A percentile compares a stretch with the other conserved stretches of the same genome.
phyloP scores from a whole-genome alignment of 2,329 filamentous ascomycete genomes.

The Fusarium mexicanum region DNA sequence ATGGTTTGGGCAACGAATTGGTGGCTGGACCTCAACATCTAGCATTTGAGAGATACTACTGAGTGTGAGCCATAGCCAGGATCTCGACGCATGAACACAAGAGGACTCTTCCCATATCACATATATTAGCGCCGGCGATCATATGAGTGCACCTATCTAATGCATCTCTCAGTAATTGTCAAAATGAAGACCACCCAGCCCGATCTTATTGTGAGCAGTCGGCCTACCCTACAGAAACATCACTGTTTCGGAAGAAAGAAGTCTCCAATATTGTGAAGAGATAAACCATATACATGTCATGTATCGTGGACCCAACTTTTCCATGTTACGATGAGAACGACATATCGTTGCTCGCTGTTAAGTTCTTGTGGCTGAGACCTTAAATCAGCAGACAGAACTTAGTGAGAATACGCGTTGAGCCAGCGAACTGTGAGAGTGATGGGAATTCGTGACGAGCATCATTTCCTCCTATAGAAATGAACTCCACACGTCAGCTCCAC shows the following conservation, averaged over 20 bases:
- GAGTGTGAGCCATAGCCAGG: too few relatives aligned
- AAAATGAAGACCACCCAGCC: neutral
- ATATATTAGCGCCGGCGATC: too few relatives aligned
- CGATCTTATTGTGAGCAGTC: too few relatives aligned
- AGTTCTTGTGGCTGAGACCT: too few relatives aligned
- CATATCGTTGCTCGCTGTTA: neutral
- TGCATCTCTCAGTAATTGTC: too few relatives aligned
- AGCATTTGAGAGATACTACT: neutral
- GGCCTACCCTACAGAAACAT: neutral
- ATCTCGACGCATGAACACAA: neutral
- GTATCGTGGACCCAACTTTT: neutral
- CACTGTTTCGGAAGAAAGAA: neutral
- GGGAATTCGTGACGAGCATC: neutral
- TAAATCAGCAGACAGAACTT: too few relatives aligned
- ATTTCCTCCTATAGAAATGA: neutral
- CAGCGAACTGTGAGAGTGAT: neutral
- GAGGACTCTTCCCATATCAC: neutral
- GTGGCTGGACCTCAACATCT: neutral
- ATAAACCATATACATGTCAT: neutral
- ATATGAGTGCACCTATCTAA: neutral
- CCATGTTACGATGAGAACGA: neutral
- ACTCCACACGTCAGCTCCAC: constrained; percentile 2
- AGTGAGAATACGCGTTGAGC: neutral
- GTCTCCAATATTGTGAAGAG: neutral
- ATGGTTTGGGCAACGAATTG: neutral